phyloP scores from a whole-genome alignment of 257 asterid species.

The Solanum virginianum region DNA sequence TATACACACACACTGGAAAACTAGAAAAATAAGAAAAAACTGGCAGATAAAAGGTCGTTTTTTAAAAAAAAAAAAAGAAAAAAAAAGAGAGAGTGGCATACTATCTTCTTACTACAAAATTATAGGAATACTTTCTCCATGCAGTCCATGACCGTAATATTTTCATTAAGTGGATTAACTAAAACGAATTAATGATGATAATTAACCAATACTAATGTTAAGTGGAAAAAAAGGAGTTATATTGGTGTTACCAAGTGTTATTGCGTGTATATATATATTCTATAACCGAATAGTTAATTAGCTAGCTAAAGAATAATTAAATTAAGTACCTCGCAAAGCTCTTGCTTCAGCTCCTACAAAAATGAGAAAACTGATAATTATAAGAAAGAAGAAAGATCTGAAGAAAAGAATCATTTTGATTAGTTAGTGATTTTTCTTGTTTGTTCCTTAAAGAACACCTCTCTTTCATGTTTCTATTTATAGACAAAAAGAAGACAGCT shows the following conservation, averaged over 20 bases:
- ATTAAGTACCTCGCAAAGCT: slow-evolving; percentile 9
- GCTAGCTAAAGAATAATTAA: neutral
- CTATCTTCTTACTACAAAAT: too few relatives aligned
- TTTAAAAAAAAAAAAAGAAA: too few relatives aligned
- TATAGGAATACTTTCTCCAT: too few relatives aligned
- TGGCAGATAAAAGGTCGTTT: too few relatives aligned
- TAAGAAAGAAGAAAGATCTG: neutral
- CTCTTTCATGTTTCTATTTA: neutral
- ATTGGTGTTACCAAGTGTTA: neutral
- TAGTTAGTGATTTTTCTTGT: neutral
- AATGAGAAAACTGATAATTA: neutral
- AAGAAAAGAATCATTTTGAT: neutral
- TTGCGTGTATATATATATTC: too few relatives aligned
- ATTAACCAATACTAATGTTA: neutral
- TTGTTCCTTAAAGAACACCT: neutral
- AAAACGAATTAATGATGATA: neutral
- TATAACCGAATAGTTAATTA: neutral
- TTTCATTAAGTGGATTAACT: neutral
- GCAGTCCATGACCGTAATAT: neutral
- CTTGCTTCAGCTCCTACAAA: slow-evolving; percentile 6
- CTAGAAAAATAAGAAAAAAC: too few relatives aligned
- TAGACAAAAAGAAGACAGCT: neutral
- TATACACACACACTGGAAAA: too few relatives aligned
- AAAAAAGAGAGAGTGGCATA: too few relatives aligned
- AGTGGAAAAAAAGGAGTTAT: neutral